Percentiles rank a stretch among this genome's conserved stretches.
These are phyloP conservation scores for Phyllosticta capitalensis DNA, from an alignment of 2,329 filamentous ascomycete genomes.

Conservation along the genomic window DNA sequence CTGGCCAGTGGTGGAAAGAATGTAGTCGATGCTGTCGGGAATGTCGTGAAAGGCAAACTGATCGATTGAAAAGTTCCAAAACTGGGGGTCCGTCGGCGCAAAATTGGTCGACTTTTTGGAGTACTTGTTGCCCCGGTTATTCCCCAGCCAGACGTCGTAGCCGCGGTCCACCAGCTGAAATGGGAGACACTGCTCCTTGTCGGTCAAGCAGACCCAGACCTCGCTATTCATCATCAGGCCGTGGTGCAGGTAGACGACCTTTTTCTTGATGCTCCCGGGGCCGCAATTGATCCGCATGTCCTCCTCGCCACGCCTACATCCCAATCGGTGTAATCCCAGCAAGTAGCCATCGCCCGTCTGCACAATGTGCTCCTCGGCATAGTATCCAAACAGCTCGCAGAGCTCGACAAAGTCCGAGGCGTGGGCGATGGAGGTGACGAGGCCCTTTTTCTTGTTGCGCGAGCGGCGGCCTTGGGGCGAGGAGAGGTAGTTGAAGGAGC, in stretches of 20 bases:
- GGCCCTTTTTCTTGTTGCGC: conserved; percentile 59
- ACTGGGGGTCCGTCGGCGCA: conserved; percentile 64
- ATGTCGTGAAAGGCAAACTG: conserved; percentile 98
- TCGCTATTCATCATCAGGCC: conserved; percentile 98
- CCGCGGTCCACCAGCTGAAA: conserved; percentile 83
- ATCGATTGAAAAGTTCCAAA: conserved; percentile 98
- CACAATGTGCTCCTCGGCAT: conserved; percentile 90
- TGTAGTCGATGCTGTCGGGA: conserved; percentile 86
- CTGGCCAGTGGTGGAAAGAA: conserved; percentile 73
- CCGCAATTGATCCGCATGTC: conserved; percentile 67
- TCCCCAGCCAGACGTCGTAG: conserved; percentile 96
- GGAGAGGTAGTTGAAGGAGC: conserved; percentile 70
- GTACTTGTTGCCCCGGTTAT: conserved; percentile 98
- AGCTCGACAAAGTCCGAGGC: conserved; percentile 89
- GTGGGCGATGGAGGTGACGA: conserved; percentile 70
- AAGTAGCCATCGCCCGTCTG: conserved; percentile 92
- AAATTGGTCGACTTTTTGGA: conserved; percentile 81
- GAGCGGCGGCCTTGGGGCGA: conserved; percentile 60
- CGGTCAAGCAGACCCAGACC: conserved; percentile 91
- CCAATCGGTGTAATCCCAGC: conserved; percentile 78
- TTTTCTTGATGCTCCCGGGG: conserved; percentile 59
- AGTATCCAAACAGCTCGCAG: conserved; percentile 85
- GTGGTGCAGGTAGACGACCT: conserved; percentile 88
- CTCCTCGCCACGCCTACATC: conserved; percentile 74
- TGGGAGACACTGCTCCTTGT: conserved; percentile 74